Base-by-base conservation (phyloP, 2,329 filamentous ascomycete species). In the Ophiocordyceps polyrhachis-furcata region DNA sequence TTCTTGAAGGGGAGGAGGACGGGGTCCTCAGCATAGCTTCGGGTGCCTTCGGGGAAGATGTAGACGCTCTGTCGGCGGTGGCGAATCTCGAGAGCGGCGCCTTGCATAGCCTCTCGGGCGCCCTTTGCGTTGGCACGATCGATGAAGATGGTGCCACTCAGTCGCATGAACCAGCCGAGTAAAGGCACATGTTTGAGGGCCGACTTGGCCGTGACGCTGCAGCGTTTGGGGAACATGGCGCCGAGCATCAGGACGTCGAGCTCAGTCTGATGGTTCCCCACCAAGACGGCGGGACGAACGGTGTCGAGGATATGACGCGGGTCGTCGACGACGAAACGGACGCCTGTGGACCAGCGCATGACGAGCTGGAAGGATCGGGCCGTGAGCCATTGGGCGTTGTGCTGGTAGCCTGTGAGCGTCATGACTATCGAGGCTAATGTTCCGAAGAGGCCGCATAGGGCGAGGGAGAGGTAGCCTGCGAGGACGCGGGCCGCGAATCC, bases 231-330 rank as follows among this genome's bases (percentile, higher is more conserved):
- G 65, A 95, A 96, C 56, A 94, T 76, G 62, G 72, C 69, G 49
- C 87, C 91, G 25, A 98, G 74, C 76, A 95, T 83, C 48, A 94
- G 72, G 38, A 98, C 83, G 58, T 98, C 91, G 52, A 98, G 76
- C 66, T 96, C 91, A 20, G 83, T 86, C 71, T 98, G 91, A 66
- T 98, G 91, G 64, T 96, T 96, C 38, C 83, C 83, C 53, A 98
- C 71, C 56, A 98, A 88, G 46, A 98, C 83, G 46, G 85, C 88
- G 1, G 91, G 91, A 44, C 89, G 76, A 25, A 69, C 69, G 11
- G 69, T 79, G 42, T 66, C 65, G 47, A 88, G 74, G 52, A 79
- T 59, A 51, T 78, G 63, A 48, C 76, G 58, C 37, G 76, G 60
- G 54, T 88, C 85, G 41, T 81, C 72, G 43, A 94, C 64, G 49